Evolutionary conservation across 495 filamentous ascomycete species (phyloP), one percentile per base, ranked within the genome.

Genomic region (Pyrenula massariospora): DNA sequence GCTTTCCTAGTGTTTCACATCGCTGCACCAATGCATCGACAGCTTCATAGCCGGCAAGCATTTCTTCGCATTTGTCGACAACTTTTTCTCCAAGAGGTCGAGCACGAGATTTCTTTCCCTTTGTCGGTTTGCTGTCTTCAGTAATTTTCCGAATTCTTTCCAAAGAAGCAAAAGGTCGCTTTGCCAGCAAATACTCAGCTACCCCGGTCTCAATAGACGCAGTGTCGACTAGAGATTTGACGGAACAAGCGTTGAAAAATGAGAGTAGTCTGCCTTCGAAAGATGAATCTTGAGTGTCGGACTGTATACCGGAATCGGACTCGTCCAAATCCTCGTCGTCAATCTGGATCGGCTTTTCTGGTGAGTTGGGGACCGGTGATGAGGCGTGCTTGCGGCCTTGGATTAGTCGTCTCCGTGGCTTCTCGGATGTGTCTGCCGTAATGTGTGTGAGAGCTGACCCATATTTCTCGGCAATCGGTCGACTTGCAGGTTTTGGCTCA

Each of bases 211-310:
- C 84, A 20, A 85, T 80, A 50, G 77, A 78, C 12, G 88, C 84
- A 49, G 95, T 84, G 62, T 94, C 90, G 1, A 83, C 79, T 19
- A 98, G 77, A 51, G 88, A 84, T 23, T 83, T 75, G 15, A 74
- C 69, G 2, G 79, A 77, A 68, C 88, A 93, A 0, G 76, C 84
- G 64, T 98, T 97, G 69, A 98, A 82, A 65, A 89, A 95, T 0
- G 81, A 76, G 19, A 97, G 71, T 1, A 96, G 81, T 52, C 79
- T 80, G 3, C 55, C 56, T 22, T 86, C 80, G 42, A 83, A 57
- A 24, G 71, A 69, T 24, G 68, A 62, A 49, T 70, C 70, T 15
- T 68, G 69, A n/a, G 65, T 69, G 19, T 70, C 73, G 54, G 70
- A 64, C 12, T 59, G 67, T 11, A 66, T 55, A 23, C 73, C 78